Conservation (phyloP, 192 early-diverging fungal genomes). For the Entrophospora sp. region DNA sequence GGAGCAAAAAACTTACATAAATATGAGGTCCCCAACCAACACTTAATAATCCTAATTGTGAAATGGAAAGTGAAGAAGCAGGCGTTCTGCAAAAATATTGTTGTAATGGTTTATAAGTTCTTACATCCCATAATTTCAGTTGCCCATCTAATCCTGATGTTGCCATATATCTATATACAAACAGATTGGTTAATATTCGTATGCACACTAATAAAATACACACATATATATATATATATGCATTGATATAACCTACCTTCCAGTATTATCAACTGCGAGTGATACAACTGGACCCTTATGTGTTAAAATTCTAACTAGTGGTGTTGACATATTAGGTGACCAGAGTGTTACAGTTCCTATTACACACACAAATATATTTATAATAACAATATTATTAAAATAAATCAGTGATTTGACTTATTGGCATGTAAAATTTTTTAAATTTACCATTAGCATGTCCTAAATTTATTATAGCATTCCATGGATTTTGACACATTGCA, state of each 20-base stretch:
- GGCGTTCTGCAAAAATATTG: conserved; percentile 72
- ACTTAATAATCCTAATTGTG: conserved; percentile 74
- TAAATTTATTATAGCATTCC: conserved; percentile 81
- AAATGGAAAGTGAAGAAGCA: conserved; percentile 72
- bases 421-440: neutral
- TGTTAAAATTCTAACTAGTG: conserved; percentile 91
- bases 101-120: conserved; percentile 70
- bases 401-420: neutral
- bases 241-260: conserved; percentile 17
- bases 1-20: conserved; percentile 29
- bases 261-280: conserved; percentile 70
- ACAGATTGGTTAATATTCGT: no score
- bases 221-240: neutral
- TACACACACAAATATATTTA: neutral
- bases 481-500: conserved; percentile 84
- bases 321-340: conserved; percentile 74
- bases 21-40: conserved; percentile 77
- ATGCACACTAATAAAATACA: no score
- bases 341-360: conserved; percentile 73
- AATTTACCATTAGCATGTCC: conserved; percentile 73
- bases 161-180: conserved; percentile 64
- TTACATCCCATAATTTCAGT: conserved; percentile 90
- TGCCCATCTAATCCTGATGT: conserved; percentile 85
- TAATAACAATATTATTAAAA: neutral
- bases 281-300: conserved; percentile 80